A percentile compares a stretch with the other conserved stretches of the same genome.
These are phyloP conservation scores for Botrytis elliptica DNA, from an alignment of 2,329 filamentous ascomycete genomes.

Conservation along the genomic window DNA sequence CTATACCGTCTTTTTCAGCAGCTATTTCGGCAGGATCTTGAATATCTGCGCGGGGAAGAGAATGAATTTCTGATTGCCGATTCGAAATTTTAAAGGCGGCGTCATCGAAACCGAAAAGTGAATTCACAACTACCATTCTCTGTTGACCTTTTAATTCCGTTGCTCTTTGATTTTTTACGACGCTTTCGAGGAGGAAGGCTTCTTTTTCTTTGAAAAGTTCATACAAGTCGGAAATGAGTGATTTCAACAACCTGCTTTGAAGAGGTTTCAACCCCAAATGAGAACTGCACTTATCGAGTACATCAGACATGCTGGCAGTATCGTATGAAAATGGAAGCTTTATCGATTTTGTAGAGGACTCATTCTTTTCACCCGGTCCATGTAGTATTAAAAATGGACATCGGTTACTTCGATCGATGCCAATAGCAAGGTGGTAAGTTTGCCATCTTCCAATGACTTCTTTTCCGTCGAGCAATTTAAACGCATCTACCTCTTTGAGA, in stretches of 20 bases:
- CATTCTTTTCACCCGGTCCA: slow-evolving; percentile 49
- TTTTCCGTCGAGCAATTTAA: slow-evolving; percentile 50
- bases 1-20: slow-evolving; percentile 70
- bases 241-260: slow-evolving; percentile 38
- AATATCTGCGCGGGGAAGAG: slow-evolving; percentile 50
- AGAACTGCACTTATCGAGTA: slow-evolving; percentile 44
- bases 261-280: slow-evolving; percentile 44
- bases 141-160: slow-evolving; percentile 22
- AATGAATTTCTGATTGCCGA: slow-evolving; percentile 61
- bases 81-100: slow-evolving; percentile 62
- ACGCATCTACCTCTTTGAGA: slow-evolving; percentile 52
- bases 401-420: slow-evolving; percentile 61
- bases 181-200: slow-evolving; percentile 59
- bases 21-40: slow-evolving; percentile 58
- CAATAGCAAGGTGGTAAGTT: slow-evolving; percentile 57
- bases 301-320: slow-evolving; percentile 46
- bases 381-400: slow-evolving; percentile 58
- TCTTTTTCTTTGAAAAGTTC: slow-evolving; percentile 63
- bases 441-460: slow-evolving; percentile 40
- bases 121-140: slow-evolving; percentile 50
- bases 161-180: slow-evolving; percentile 41
- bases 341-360: slow-evolving; percentile 44
- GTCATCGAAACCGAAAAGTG: slow-evolving; percentile 67
- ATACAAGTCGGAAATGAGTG: slow-evolving; percentile 50
- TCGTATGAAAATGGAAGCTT: slow-evolving; percentile 63